Evolutionary conservation across 305 asterid species (phyloP).

Genomic region (Solanum aculeatissimum): DNA sequence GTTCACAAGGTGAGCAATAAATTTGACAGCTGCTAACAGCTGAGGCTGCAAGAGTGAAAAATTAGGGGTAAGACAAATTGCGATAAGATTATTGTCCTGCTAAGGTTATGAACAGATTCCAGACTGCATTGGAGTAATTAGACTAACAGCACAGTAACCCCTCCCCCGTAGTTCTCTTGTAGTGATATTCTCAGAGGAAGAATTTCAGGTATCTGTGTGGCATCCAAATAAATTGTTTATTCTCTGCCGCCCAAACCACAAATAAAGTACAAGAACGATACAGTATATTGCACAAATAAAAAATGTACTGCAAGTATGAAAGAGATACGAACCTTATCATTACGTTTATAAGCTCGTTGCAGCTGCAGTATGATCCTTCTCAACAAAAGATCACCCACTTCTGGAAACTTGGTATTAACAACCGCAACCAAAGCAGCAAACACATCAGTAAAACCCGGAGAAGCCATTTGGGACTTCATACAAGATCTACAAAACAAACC

Average conservation of each 20-base stretch:
- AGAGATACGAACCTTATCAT: slow-evolving; percentile 47
- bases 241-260: background rate
- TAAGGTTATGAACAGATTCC: background rate
- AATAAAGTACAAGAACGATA: background rate
- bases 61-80: background rate
- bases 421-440: slow-evolving; percentile 89
- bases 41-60: slow-evolving; percentile 42
- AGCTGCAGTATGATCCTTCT: slow-evolving; percentile 66
- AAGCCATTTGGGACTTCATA: slow-evolving; percentile 96
- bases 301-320: background rate
- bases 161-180: no score
- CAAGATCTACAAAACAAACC: slow-evolving; percentile 82
- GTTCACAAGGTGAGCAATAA: slow-evolving; percentile 88
- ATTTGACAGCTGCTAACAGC: slow-evolving; percentile 80
- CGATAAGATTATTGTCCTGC: background rate
- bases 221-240: background rate
- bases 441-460: slow-evolving; percentile 77
- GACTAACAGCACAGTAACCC: background rate
- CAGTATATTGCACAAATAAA: background rate
- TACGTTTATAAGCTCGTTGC: slow-evolving; percentile 74
- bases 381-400: slow-evolving; percentile 70
- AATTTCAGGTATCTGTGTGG: no score
- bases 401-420: slow-evolving; percentile 83
- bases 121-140: background rate
- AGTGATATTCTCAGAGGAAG: no score